Base-by-base conservation (phyloP, 2,329 filamentous ascomycete species). In the Monosporascus ibericus region DNA sequence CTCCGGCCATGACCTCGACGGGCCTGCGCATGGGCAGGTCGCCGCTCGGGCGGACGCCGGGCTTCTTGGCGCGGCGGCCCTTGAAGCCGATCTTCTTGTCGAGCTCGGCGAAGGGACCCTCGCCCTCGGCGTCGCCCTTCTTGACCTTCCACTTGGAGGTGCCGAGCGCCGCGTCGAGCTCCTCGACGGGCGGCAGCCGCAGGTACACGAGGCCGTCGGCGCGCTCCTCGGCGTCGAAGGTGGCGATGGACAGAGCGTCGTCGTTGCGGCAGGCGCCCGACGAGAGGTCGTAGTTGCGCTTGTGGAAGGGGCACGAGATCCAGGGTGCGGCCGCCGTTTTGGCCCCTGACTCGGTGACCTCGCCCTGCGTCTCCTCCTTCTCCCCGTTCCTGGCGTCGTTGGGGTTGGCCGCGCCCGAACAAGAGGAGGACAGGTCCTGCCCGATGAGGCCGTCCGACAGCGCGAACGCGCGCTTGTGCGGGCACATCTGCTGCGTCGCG, bases 401-500 rank as follows among this genome's bases (percentile, higher is more conserved):
- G 44, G 49, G 44, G 39, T 42, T 48, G 39, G 48, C 57, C 6
- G 44, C 49, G 9, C 65, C 58, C 24, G 44, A 2, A 48, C 52
- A 6, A 2, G 61, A 54, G 1, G 34, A 59, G 44, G 47, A 7
- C 25, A 67, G 60, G 25, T 83, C 79, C 58, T 90, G 86, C 40
- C 92, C 91, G 47, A 96, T 80, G 8, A 96, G 74, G 1, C 90
- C 90, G 66, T 96, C 92, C 0, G 87, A 87, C 25, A 96, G 81
- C n/a, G 92, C 86, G 64, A 96, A 96, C 1, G 90, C 86, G 11
- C 90, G 86, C 72, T 92, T 94, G 73, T 95, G 90, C 9, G 91
- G 91, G 68, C 91, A 96, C 91, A 96, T 96, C 67, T 96, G 90
- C 72, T 96, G 91, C 15, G 87, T 88, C 53, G 88, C 88, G 69